Base-by-base conservation (phyloP, 768 basidiomycete genomes). In the Cystofilobasidium ferigula region DNA sequence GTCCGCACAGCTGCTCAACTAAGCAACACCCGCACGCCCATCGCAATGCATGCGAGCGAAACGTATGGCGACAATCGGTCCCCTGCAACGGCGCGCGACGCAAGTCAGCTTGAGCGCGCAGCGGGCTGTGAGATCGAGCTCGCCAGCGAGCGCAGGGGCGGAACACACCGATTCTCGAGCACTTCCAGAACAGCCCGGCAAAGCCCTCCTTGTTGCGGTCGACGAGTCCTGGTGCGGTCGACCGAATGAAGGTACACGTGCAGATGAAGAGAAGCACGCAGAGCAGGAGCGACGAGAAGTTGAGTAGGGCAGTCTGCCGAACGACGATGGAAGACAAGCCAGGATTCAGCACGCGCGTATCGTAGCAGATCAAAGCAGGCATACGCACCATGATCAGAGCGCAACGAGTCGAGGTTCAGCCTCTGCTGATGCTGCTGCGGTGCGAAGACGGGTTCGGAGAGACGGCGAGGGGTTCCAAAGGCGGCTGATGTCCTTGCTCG, bases 11-110 rank as follows among this genome's bases (percentile, higher is more conserved):
- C 13, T 4, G 20, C 24, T 48, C 54, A 72, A 2, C 53, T 54
- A 28, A 74, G 30, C n/a, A 86, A 72, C 64, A 91, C 82, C 42
- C 84, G 85, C 54, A 86, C 79, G 0, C 91, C 95, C 95, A 99
- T 98, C 30, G 84, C 83, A 28, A 97, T 77, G 74, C 94, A 98
- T 20, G 94, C 90, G 18, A 99, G 75, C 8, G 88, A 86, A 20
- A 99, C 95, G 71, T 97, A 98, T 43, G 94, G 95, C 34, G 94
- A 97, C 53, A 99, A 78, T 24, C 95, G 83, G 76, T 98, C 95
- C 59, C 94, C 92, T 95, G 75, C 18, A 6, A 26, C 16, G 34
- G 38, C 26, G 26, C 20, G 2, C 14, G 57, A 45, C 3, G 34
- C 20, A 36, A 12, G 10, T 18, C 35, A n/a, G n/a, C 57, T 7